Base-by-base conservation (phyloP, 2,329 filamentous ascomycete genomes). In the Calonectria ilicicola region DNA sequence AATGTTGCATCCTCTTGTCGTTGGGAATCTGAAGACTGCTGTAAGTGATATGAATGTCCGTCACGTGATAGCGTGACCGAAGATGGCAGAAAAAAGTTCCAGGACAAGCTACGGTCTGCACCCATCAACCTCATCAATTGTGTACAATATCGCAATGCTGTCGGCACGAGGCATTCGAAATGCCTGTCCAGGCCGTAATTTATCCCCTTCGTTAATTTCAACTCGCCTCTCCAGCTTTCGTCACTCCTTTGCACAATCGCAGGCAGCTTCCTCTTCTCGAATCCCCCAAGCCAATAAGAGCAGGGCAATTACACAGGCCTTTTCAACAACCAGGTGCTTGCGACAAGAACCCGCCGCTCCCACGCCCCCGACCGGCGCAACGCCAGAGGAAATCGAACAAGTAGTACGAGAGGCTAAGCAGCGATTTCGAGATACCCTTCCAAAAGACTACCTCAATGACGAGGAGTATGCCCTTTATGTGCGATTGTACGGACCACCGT, bases 401-500 rank as follows among this genome's bases (percentile, higher is more conserved):
- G 85, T 93, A 9, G 95, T 95, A 38, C 91, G 93, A 69, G 88
- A 91, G 76, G 93, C 94, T 42, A 91, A 93, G 78, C 92, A 94
- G 75, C 88, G 91, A 10, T 97, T 95, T 82, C 93, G 95, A 73
- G 92, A 97, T 79, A 92, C 89, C 0, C 84, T 98, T 27, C 96
- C 96, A 0, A 90, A 91, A 38, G 92, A 89, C 40, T 91, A 94
- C 77, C 83, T 98, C 65, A 91, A 87, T 40, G 87, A 89, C 1
- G 90, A 93, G 66, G 95, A 98, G 82, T 92, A 93, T 79, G 86
- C 85, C 60, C 85, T 98, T 1, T 98, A 98, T 83, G 91, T 93
- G 80, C 89, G 95, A 75, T 85, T 98, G 19, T 98, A 97, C 82
- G 96, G 96, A 1, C 87, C 92, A 40, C 95, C 95, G 2, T 81